Evolutionary conservation across 2,329 filamentous ascomycete species (phyloP).

Genomic region (Venturia carpophila): DNA sequence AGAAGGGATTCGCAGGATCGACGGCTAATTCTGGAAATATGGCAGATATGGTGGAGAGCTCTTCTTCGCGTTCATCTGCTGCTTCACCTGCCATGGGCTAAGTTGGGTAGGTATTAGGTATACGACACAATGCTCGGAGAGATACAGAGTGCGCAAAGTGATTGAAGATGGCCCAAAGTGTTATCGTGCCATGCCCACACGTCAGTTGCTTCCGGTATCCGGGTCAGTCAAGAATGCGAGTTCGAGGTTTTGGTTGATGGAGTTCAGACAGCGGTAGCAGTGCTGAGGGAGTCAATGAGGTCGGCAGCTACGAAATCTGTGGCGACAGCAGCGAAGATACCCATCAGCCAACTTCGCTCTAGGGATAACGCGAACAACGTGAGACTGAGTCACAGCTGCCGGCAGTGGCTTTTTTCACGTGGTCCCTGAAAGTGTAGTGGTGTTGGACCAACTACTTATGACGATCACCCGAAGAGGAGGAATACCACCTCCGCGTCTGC

Average conservation of each 20-base stretch:
- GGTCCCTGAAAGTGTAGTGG: background rate
- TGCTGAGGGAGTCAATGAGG: background rate
- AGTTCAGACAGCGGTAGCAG: background rate
- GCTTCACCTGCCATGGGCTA: slow-evolving; percentile 3
- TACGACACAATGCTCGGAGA: background rate
- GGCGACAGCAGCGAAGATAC: background rate
- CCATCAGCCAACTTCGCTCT: background rate
- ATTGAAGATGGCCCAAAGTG: background rate
- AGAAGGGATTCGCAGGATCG: slow-evolving; percentile 39
- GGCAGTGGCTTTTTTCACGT: background rate
- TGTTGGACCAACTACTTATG: background rate
- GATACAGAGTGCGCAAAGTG: background rate
- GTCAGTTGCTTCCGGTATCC: background rate
- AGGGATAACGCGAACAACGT: too few relatives aligned
- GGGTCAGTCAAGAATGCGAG: background rate
- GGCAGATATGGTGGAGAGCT: slow-evolving; percentile 51
- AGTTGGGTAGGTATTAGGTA: background rate
- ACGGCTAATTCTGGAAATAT: slow-evolving; percentile 55
- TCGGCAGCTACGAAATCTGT: background rate
- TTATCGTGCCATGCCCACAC: background rate
- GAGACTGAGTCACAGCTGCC: background rate
- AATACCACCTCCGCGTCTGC: background rate
- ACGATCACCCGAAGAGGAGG: background rate
- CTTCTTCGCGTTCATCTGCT: slow-evolving; percentile 52
- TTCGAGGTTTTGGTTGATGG: background rate